Percentiles rank a stretch among this genome's conserved stretches.
phyloP scores from a whole-genome alignment of 2,329 filamentous ascomycete species.

The Xylariaceae sp. region DNA sequence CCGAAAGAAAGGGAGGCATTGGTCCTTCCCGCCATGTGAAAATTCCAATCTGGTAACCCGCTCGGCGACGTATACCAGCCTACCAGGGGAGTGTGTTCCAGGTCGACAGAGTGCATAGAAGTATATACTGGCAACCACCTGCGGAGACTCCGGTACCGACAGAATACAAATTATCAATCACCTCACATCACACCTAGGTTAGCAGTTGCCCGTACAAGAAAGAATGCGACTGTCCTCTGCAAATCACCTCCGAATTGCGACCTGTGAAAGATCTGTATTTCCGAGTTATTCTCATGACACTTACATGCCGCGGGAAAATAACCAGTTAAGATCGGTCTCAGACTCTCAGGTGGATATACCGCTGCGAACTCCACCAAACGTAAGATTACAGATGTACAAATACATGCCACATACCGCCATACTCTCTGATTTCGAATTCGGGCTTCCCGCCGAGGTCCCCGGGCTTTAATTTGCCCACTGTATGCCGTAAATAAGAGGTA shows the following conservation, averaged over 20 bases:
- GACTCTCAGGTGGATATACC: background rate
- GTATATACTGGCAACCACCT: no score
- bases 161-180: slow-evolving; percentile 1
- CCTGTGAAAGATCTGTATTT: background rate
- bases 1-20: slow-evolving; percentile 11
- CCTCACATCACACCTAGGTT: slow-evolving; percentile 13
- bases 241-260: background rate
- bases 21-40: slow-evolving; percentile 5
- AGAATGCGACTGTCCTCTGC: background rate
- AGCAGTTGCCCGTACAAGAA: no score
- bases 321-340: background rate
- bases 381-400: no score
- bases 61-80: slow-evolving; percentile 1
- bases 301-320: no score
- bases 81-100: no score
- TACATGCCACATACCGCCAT: no score
- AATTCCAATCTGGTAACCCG: slow-evolving; percentile 17
- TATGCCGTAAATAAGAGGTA: background rate
- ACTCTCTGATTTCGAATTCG: slow-evolving; percentile 1
- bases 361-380: background rate
- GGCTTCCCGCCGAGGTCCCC: slow-evolving; percentile 11
- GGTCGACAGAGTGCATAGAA: no score
- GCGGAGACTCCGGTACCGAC: no score
- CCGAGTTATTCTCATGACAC: no score
- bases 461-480: slow-evolving; percentile 7